Evolutionary conservation across 2,329 filamentous ascomycete genomes (phyloP).

Genomic region (Pseudocercospora macadamiae): DNA sequence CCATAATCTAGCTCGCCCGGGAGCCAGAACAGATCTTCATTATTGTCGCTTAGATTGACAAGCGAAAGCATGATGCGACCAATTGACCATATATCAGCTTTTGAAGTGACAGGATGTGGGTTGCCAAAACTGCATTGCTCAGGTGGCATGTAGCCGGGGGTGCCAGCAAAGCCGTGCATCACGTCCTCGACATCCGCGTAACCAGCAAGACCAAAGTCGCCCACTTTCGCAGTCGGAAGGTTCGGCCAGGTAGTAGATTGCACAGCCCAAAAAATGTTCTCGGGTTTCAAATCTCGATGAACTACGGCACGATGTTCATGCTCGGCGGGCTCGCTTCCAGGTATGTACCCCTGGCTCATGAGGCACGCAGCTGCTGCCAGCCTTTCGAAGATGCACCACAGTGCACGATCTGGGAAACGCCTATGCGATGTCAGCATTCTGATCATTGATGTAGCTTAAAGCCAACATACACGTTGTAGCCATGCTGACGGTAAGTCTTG

Average conservation of each 20-base stretch:
- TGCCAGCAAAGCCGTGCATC: not conserved
- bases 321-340: not conserved
- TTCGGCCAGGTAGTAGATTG: too few species aligned
- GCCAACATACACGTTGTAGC: not conserved
- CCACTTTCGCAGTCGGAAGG: not conserved
- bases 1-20: not conserved
- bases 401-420: not conserved
- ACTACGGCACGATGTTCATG: constrained; percentile 9
- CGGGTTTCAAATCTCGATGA: constrained; percentile 25
- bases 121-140: not conserved
- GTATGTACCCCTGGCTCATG: not conserved
- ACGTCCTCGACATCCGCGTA: not conserved
- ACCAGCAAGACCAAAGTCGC: not conserved
- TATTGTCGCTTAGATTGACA: not conserved
- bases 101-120: not conserved
- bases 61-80: not conserved
- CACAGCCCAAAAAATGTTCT: too few species aligned
- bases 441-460: not conserved
- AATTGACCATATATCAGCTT: not conserved
- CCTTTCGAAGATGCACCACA: not conserved
- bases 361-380: not conserved
- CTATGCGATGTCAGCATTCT: not conserved
- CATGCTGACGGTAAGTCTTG: too few species aligned
- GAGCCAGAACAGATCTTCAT: not conserved
- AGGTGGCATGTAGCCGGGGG: not conserved